Evolutionary conservation across 148 eudicot genomes (phyloP).

Genomic region (Rhododendron vialii): DNA sequence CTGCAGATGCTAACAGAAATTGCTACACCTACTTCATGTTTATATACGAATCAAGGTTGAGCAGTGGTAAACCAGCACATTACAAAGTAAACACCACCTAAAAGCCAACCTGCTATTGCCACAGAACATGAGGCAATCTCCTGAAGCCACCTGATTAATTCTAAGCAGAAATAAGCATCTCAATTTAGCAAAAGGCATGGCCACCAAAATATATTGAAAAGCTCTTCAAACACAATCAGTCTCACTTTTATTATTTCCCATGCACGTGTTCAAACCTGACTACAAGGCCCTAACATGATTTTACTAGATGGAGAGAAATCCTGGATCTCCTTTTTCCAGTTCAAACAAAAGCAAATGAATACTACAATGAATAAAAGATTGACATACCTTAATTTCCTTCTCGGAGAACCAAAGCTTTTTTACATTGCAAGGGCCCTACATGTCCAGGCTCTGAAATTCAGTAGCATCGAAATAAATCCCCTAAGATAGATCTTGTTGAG

Average conservation of each 20-base stretch:
- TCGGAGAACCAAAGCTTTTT: no score
- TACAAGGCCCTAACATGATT: background rate
- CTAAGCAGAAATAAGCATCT: background rate
- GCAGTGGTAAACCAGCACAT: background rate
- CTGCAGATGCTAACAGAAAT: background rate
- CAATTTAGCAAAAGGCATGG: background rate
- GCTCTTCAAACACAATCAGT: background rate
- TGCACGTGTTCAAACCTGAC: background rate
- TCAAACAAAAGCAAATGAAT: background rate
- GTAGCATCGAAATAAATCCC: background rate
- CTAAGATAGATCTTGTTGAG: background rate
- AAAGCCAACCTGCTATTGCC: conserved; percentile 1
- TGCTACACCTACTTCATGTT: background rate
- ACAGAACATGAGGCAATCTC: background rate
- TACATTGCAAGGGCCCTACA: background rate
- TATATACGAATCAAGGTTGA: background rate
- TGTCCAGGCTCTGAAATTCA: background rate
- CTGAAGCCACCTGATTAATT: background rate
- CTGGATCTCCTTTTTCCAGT: background rate
- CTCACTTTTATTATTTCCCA: background rate
- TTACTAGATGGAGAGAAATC: background rate
- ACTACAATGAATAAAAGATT: background rate
- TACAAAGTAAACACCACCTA: background rate
- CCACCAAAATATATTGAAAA: background rate
- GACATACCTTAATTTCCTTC: conserved; percentile 4